Evolutionary conservation across 139 green algal genomes (phyloP).

Genomic region (Tetraselmis striata): DNA sequence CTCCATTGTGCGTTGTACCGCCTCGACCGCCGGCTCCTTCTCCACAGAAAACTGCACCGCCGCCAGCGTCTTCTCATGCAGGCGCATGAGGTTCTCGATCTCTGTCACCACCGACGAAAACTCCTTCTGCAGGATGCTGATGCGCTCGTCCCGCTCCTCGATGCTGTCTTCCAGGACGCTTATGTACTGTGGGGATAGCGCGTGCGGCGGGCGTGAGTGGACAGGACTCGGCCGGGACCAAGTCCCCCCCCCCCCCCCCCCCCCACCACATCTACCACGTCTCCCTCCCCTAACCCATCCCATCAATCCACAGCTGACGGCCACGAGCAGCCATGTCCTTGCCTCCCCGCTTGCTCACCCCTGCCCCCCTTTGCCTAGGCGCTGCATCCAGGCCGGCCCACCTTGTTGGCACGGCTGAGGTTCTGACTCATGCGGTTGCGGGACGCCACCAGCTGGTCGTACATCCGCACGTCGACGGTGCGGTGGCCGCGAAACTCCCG

Average conservation of each 20-base stretch:
- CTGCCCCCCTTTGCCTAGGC: no score
- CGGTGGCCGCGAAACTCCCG: not conserved
- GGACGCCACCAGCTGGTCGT: not conserved
- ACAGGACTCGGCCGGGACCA: no score
- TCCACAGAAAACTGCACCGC: not conserved
- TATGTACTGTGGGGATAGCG: not conserved
- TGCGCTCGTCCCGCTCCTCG: not conserved
- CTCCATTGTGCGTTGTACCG: not conserved
- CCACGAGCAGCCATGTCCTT: no score
- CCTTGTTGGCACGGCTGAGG: not conserved
- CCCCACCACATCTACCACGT: no score
- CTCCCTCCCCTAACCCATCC: no score
- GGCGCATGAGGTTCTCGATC: not conserved
- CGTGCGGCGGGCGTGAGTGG: no score
- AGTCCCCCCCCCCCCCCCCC: no score
- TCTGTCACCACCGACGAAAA: not conserved
- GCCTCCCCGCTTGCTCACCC: no score
- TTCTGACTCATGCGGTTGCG: not conserved
- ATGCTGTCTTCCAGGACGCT: not conserved
- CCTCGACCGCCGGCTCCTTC: not conserved
- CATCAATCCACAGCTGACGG: no score
- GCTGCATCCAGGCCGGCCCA: no score
- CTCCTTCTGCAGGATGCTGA: not conserved
- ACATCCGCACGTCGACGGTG: not conserved
- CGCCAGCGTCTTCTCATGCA: not conserved